Base-by-base conservation (phyloP, 2,329 filamentous ascomycete genomes). In the Arthrobotrys musiformis region DNA sequence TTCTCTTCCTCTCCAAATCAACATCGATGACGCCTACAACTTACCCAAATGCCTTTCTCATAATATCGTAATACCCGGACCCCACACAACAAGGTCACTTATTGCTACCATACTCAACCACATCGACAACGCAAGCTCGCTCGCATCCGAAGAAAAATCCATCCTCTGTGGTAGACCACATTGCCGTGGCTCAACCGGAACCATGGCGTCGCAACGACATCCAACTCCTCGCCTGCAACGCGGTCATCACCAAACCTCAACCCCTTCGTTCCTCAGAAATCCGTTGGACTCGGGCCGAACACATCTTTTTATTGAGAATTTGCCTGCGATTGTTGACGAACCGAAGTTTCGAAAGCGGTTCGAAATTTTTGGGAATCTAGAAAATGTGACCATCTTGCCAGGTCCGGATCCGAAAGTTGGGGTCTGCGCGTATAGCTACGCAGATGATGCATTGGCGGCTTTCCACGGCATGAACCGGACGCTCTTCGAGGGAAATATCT, bases 401-500 rank as follows among this genome's bases (percentile, higher is more conserved):
- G 24, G 26, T n/a, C 62, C 37, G 26, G 74, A 78, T 9, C 48
- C 37, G 13, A 64, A 54, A 22, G 46, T 77, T 40, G 73, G 73
- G n/a, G 13, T 52, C 2, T 77, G 73, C 24, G 50, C 19, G 13
- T 77, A 77, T 28, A 63, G 30, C 17, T 62, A 78, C 22, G 52
- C 67, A 15, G 68, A 78, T 26, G 74, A 78, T 61, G 74, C 74
- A 30, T 52, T 50, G 7, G 74, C 74, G 9, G 74, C 74, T 11
- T 78, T 73, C 28, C 74, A 73, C 13, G 74, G 74, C 3, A 78
- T 78, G 74, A 78, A 78, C 33, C 62, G 60, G 24, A 61, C 67
- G 13, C 30, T 50, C 9, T 78, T 78, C 13, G 74, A 78, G 44
- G 68, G 68, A 8, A 68, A 42, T 37, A 56, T 28, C 2, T 58